phyloP scores from a whole-genome alignment of 495 filamentous ascomycete species.

The Hypoxylon trugodes region DNA sequence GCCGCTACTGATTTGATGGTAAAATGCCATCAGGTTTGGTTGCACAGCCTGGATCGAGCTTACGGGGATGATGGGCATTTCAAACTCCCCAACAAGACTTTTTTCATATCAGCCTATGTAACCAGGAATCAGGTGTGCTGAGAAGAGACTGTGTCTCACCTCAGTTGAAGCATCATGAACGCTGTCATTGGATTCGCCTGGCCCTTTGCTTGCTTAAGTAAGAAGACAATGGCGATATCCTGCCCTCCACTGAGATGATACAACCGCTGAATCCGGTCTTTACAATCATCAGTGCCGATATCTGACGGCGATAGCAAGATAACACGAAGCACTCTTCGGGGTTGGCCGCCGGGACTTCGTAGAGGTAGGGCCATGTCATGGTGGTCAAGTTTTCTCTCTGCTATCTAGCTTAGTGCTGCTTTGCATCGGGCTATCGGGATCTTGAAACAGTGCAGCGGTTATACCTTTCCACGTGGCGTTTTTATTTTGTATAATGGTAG shows the following conservation, averaged over 20 bases:
- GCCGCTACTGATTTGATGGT: conserved; percentile 31
- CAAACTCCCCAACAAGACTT: conserved; percentile 39
- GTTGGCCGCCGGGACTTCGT: not conserved
- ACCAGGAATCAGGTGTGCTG: not conserved
- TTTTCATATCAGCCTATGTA: conserved; percentile 14
- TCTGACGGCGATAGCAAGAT: conserved; percentile 63
- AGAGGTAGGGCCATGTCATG: conserved; percentile 64
- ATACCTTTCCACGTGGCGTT: conserved; percentile 60
- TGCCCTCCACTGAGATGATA: conserved; percentile 49
- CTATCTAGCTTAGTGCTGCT: conserved; percentile 9
- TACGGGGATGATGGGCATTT: conserved; percentile 50
- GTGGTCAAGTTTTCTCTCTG: conserved; percentile 60
- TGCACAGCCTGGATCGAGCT: conserved; percentile 39
- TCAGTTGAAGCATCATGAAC: conserved; percentile 55
- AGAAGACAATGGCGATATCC: conserved; percentile 61
- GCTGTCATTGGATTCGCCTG: conserved; percentile 38
- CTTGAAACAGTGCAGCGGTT: not conserved
- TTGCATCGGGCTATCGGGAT: not conserved
- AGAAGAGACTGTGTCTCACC: conserved; percentile 39
- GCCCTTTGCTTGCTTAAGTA: conserved; percentile 51
- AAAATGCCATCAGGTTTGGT: conserved; percentile 42
- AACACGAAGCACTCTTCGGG: conserved; percentile 50
- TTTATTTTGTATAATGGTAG: conserved; percentile 51
- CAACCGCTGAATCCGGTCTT: conserved; percentile 59
- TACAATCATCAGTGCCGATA: conserved; percentile 43